Evolutionary conservation across 129 eudicot species (phyloP).

Genomic region (Arctium lappa): DNA sequence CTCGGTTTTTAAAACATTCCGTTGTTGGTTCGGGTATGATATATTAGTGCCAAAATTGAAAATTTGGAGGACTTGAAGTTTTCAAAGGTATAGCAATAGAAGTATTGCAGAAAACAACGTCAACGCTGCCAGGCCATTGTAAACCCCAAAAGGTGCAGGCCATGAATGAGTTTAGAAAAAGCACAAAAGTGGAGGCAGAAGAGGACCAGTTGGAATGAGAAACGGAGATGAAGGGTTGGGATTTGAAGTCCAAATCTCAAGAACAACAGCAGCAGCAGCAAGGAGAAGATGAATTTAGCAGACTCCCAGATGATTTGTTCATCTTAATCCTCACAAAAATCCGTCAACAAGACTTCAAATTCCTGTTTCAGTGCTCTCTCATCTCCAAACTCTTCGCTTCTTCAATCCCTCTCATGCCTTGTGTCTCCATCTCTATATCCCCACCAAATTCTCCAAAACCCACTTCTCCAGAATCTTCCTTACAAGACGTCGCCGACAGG

Average conservation of each 20-base stretch:
- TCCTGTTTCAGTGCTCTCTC: slow-evolving; percentile 23
- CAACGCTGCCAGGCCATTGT: slow-evolving; percentile 16
- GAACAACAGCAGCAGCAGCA: neutral
- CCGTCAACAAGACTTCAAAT: slow-evolving; percentile 31
- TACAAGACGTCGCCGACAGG: slow-evolving; percentile 28
- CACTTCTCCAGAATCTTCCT: slow-evolving; percentile 2
- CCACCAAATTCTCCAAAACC: slow-evolving; percentile 10
- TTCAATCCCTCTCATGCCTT: slow-evolving; percentile 23
- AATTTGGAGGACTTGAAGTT: neutral
- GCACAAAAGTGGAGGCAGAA: neutral
- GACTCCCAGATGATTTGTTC: slow-evolving; percentile 27
- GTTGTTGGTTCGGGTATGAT: no score
- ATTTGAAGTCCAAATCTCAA: neutral
- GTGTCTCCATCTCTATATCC: slow-evolving; percentile 25
- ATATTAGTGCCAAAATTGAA: neutral
- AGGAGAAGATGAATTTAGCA: slow-evolving; percentile 5
- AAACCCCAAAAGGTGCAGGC: slow-evolving; percentile 35
- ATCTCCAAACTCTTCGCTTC: slow-evolving; percentile 27
- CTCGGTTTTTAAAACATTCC: no score
- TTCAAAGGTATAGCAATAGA: slow-evolving; percentile 7
- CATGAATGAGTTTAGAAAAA: slow-evolving; percentile 21
- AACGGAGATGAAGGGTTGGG: neutral
- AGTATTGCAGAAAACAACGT: slow-evolving; percentile 18
- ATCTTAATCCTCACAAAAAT: slow-evolving; percentile 31
- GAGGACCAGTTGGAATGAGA: neutral